Percentiles rank a stretch among this genome's conserved stretches.
phyloP scores from a whole-genome alignment of 2,329 filamentous ascomycete species.

The Pleoardoris graminearum region DNA sequence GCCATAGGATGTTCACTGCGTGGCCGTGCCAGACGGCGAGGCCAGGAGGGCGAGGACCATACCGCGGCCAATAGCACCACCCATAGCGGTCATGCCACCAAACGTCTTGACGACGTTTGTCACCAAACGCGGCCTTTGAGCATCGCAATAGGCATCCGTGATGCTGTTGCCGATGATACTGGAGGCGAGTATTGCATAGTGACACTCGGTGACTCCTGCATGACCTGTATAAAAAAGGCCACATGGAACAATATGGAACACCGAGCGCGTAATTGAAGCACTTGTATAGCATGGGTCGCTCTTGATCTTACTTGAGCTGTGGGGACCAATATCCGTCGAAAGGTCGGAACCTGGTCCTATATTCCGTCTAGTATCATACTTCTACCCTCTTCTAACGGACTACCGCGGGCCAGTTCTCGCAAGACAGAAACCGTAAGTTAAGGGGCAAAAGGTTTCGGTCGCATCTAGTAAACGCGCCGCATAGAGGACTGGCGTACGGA shows the following conservation, averaged over 20 bases:
- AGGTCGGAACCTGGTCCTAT: slow-evolving; percentile 3
- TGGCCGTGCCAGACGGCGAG: slow-evolving; percentile 65
- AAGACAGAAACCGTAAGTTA: too few species aligned
- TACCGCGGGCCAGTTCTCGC: not conserved
- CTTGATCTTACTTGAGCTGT: slow-evolving; percentile 1
- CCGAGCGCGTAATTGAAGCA: not conserved
- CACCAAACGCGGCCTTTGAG: slow-evolving; percentile 58
- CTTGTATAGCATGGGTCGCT: not conserved
- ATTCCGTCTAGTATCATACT: not conserved
- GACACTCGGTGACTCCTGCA: too few species aligned
- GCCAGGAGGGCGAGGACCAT: slow-evolving; percentile 67
- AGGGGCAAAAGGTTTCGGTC: too few species aligned
- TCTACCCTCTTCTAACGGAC: not conserved
- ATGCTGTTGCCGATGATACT: slow-evolving; percentile 56
- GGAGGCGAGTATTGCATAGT: too few species aligned
- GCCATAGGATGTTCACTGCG: slow-evolving; percentile 69
- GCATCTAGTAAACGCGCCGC: too few species aligned
- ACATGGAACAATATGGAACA: not conserved
- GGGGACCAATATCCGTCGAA: not conserved
- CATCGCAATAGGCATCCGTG: slow-evolving; percentile 59
- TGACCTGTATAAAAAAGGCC: not conserved
- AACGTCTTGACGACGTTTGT: slow-evolving; percentile 54
- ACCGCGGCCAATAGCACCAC: slow-evolving; percentile 55
- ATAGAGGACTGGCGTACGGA: not conserved
- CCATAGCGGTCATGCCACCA: slow-evolving; percentile 59